Evolutionary conservation across 225 moss, liverwort and hornwort species (phyloP), one percentile per base, ranked within the genome.

Genomic region (Polytrichum commune): DNA sequence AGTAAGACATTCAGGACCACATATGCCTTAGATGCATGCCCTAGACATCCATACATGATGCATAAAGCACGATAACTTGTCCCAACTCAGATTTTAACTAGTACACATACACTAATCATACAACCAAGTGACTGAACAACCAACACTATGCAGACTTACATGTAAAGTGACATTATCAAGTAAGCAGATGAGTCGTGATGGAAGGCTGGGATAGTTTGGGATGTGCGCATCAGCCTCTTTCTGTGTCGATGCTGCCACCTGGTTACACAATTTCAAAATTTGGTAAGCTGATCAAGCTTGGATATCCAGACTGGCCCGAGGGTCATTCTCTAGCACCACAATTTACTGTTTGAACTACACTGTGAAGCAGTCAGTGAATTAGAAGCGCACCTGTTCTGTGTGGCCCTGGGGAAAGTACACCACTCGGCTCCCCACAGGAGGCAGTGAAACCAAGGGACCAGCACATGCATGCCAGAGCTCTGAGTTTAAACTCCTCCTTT

Each of bases 391-490:
- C 86, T 86, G 86, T 70, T 86, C 86, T 67, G 83, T 86, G 65
- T 86, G 86, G 62, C 86, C 86, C 67, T 86, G 86, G 33, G 86
- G 86, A 77, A 86, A 86, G 70, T 86, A 86, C 30, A 80, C 83
- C 73, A 86, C 86, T 64, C 75, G 78, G 64, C 65, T 80, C 64
- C 80, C 80, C 29, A 83, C 83, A 57, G 86, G 86, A 61, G 86
- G 86, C 27, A 86, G 73, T 46, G 86, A 86, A 74, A 86, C 86
- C 73, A 86, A 80, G 18, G 86, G 86, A 35, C 86, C 86, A 32
- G 86, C 86, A 75, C 82, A 86, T 58, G 86, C 86, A 71, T 86
- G 86, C 86, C 86, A 86, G 29, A 86, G 83, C 80, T 86, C 86
- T 55, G 86, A 65, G 68, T 83, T 86, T 19, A 83, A 77, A 46